Conservation (phyloP, 108 stramenopile species). For the Chaetoceros tenuissimus region DNA sequence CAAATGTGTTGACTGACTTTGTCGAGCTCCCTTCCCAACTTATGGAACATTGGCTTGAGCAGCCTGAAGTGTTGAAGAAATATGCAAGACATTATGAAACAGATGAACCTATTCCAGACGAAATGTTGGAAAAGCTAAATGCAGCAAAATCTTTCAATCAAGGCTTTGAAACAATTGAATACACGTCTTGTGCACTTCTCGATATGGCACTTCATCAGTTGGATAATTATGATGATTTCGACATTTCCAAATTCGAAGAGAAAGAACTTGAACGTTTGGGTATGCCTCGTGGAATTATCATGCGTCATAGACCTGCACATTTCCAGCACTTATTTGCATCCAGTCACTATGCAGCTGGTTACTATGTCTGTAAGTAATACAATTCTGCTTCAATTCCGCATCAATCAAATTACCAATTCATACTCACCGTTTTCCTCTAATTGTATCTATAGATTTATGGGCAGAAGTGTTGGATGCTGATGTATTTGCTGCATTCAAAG, state of each 20-base stretch:
- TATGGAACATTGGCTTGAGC: slow-evolving; percentile 72
- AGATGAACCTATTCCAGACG: slow-evolving; percentile 55
- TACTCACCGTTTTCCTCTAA: slow-evolving; percentile 1
- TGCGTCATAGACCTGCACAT: slow-evolving; percentile 70
- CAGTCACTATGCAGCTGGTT: slow-evolving; percentile 50
- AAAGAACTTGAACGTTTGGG: slow-evolving; percentile 47
- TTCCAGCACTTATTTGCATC: slow-evolving; percentile 59
- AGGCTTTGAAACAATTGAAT: slow-evolving; percentile 70
- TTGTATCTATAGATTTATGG: slow-evolving; percentile 33
- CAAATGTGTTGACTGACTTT: slow-evolving; percentile 65
- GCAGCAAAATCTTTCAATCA: slow-evolving; percentile 61
- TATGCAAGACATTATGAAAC: slow-evolving; percentile 58
- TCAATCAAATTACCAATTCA: too few relatives aligned
- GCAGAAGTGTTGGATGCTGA: slow-evolving; percentile 70
- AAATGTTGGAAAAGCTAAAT: slow-evolving; percentile 53
- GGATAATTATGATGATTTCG: slow-evolving; percentile 64
- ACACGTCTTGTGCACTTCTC: slow-evolving; percentile 67
- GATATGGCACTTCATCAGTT: slow-evolving; percentile 64
- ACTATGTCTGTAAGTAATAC: slow-evolving; percentile 33
- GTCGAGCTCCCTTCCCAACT: slow-evolving; percentile 69
- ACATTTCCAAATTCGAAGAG: slow-evolving; percentile 55
- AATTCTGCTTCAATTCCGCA: slow-evolving; percentile 5
- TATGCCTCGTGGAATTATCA: slow-evolving; percentile 74
- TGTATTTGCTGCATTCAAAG: slow-evolving; percentile 67
- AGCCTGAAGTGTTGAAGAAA: slow-evolving; percentile 49